Percentiles rank a stretch among this genome's conserved stretches.
phyloP scores from a whole-genome alignment of 306 rosid genomes.

The Comarum palustre region DNA sequence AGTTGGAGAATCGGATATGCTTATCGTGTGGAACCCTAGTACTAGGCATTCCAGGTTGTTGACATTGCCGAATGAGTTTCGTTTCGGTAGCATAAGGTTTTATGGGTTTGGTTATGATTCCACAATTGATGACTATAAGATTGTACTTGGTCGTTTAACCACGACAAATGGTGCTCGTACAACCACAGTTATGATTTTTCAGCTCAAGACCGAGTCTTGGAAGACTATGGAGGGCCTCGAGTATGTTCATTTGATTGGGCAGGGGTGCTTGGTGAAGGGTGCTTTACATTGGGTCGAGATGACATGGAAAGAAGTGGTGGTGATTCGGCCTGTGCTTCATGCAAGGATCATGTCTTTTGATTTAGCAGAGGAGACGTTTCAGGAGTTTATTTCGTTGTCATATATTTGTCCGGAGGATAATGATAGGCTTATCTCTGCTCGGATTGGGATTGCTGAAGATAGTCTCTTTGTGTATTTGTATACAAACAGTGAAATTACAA shows the following conservation, averaged over 20 bases:
- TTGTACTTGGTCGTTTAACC: background rate
- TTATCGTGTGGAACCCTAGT: background rate
- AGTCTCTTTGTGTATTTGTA: background rate
- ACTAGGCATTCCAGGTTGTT: background rate
- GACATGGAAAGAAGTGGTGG: background rate
- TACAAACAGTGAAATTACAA: background rate
- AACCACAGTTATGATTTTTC: background rate
- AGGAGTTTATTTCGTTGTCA: background rate
- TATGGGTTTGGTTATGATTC: constrained; percentile 4
- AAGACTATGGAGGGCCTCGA: background rate
- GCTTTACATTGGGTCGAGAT: constrained; percentile 8
- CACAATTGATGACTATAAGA: background rate
- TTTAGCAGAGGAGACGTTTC: background rate
- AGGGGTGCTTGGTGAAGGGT: constrained; percentile 12
- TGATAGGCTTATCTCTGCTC: background rate
- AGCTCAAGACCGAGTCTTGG: background rate
- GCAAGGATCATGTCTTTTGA: background rate
- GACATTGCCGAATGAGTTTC: background rate
- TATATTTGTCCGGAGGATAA: background rate
- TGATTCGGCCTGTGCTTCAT: background rate
- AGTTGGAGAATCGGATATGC: background rate
- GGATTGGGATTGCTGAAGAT: background rate
- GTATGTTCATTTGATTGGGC: background rate
- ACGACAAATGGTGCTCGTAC: background rate
- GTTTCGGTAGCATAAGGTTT: background rate